Evolutionary conservation across 2,329 filamentous ascomycete genomes (phyloP), one percentile per base, ranked within the genome.

Genomic region (Monosporascus sp.): DNA sequence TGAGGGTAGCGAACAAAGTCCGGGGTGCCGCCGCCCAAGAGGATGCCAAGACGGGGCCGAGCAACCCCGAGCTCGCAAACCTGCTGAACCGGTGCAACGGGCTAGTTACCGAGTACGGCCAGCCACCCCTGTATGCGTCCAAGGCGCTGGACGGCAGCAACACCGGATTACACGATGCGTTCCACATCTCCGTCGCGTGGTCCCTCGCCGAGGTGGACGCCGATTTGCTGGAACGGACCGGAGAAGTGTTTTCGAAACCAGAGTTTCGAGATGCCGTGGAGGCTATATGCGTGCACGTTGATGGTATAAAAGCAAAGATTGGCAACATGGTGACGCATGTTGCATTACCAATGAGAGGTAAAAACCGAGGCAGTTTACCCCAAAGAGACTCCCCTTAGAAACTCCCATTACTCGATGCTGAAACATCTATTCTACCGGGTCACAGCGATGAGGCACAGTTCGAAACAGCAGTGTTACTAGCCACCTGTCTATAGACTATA

Each of bases 141-240:
- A 51, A 14, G 27, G 45, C n/a, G 20, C 27, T 18, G 17, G 8
- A 56, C 35, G 37, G 49, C 46, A 14, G 35, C 27, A 37, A 54
- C 27, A 37, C 66, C 60, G 36, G 57, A 48, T 59, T 67, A 8
- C 60, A 62, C 5, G 69, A 77, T 48, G 82, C 80, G 22, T 97
- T 97, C 65, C 94, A 99, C 70, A 74, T 97, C 55, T 96, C 91
- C 46, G 83, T 99, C 52, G 94, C 87, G 0, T 97, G 93, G 94
- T 87, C 82, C 1, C 77, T 93, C 57, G 70, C 75, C 9, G 67
- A 74, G 43, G 85, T 83, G 0, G 74, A 69, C 6, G 54, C 72
- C 3, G 74, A 78, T 36, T 63, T 79, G 15, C 62, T 65, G 17
- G 57, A 67, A 49, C 63, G 63, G 25, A 79, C 76, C 0, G 61